These are phyloP conservation scores for Cladosporium austrohemisphaericum DNA, from an alignment of 2,329 filamentous ascomycete species.

Conservation along the genomic window DNA sequence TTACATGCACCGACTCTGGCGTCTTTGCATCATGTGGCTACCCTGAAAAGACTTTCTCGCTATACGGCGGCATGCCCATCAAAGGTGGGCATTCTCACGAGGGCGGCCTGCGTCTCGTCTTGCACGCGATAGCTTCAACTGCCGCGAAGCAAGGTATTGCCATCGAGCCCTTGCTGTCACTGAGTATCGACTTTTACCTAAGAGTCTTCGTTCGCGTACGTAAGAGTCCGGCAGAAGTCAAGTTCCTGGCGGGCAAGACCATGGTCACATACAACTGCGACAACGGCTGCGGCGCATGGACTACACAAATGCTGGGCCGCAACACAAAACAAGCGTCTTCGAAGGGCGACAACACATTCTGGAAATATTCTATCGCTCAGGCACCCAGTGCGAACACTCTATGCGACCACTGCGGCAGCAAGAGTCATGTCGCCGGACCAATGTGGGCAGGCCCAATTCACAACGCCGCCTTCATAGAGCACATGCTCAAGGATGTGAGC, in stretches of 20 bases:
- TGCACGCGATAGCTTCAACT: constrained; percentile 74
- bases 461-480: constrained; percentile 74
- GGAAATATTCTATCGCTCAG: constrained; percentile 72
- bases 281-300: constrained; percentile 85
- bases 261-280: constrained; percentile 95
- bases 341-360: constrained; percentile 65
- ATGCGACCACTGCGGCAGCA: constrained; percentile 81
- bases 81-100: constrained; percentile 87
- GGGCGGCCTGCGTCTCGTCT: constrained; percentile 77
- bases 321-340: constrained; percentile 69
- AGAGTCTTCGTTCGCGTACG: constrained; percentile 81
- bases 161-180: constrained; percentile 84
- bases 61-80: constrained; percentile 87
- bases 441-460: constrained; percentile 95
- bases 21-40: constrained; percentile 95
- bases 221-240: constrained; percentile 79
- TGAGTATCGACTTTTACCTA: constrained; percentile 95
- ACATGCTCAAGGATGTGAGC: constrained; percentile 70
- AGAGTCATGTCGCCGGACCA: constrained; percentile 82
- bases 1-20: constrained; percentile 94
- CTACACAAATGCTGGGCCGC: constrained; percentile 71
- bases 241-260: constrained; percentile 83
- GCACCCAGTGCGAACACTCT: constrained; percentile 62
- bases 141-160: constrained; percentile 82
- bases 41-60: constrained; percentile 84